Base-by-base conservation (phyloP, 2,329 filamentous ascomycete species). In the Colletotrichum navitas region DNA sequence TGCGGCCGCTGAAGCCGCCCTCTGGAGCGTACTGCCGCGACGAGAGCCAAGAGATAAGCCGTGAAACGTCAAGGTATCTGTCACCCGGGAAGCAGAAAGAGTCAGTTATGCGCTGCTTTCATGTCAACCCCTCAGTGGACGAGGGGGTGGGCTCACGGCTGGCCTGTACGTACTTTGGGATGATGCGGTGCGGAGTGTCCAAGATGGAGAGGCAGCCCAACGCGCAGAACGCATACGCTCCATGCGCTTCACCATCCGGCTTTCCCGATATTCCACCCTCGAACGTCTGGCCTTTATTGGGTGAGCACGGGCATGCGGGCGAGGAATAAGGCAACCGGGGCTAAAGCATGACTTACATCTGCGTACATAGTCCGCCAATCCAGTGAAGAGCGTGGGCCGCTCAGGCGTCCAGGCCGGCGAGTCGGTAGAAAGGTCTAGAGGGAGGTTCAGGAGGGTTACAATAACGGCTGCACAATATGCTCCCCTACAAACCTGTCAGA, bases 201-300 rank as follows among this genome's bases (percentile, higher is more conserved):
- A 98, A 84, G 74, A 98, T 93, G 77, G 93, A 92, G 66, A 99
- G 88, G 81, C 94, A 97, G 66, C 92, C 96, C 71, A 99, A 85
- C 67, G 93, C 95, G 82, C 95, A 98, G 82, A 98, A 98, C 34
- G 95, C 94, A 83, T 98, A 99, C 74, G 94, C 96, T 73, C 96
- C 96, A 83, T 99, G 96, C 66, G 95, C 96, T 86, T 99, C 96
- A 74, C 92, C 91, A 71, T 92, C 92, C 63, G 95, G 96, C 74
- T 92, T 91, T 67, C 90, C 92, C 74, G 93, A 95, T 76, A 99
- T 94, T 60, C 96, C 96, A 74, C 96, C 96, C 84, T 99, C 96
- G 81, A 92, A 98, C 14, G 94, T 97, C 87, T 98, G 95, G 80
- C 93, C 92, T 94, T 74, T 73, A 68, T 65, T 61, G 63, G 45